Evolutionary conservation across 2,329 filamentous ascomycete species (phyloP).

Genomic region (Falciphora oryzae): DNA sequence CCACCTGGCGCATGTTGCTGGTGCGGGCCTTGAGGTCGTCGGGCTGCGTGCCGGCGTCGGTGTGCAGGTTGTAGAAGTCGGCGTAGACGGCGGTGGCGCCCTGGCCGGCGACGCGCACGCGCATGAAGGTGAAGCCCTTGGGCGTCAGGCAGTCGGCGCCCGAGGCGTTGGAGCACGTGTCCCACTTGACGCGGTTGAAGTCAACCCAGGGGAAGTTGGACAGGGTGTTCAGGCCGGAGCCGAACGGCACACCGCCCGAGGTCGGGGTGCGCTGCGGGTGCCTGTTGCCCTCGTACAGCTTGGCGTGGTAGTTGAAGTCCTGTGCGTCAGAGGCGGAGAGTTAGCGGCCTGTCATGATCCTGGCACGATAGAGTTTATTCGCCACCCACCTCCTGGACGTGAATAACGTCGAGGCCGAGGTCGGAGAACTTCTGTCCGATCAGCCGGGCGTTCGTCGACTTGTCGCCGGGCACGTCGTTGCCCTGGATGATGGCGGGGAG

Average conservation of each 20-base stretch:
- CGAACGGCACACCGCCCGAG: conserved; percentile 58
- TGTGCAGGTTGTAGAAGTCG: conserved; percentile 62
- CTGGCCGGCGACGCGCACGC: conserved; percentile 39
- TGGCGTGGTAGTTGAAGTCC: conserved; percentile 64
- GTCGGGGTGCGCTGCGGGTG: conserved; percentile 58
- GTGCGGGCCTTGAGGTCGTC: conserved; percentile 51
- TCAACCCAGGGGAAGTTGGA: conserved; percentile 52
- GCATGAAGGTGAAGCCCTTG: conserved; percentile 66
- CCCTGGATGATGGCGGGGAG: conserved; percentile 49
- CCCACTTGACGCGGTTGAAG: conserved; percentile 54
- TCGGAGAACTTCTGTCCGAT: conserved; percentile 53
- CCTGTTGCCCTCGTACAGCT: conserved; percentile 54
- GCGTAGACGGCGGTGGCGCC: conserved; percentile 40
- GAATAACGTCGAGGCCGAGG: conserved; percentile 55
- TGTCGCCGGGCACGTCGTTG: conserved; percentile 58
- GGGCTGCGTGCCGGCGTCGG: conserved; percentile 51
- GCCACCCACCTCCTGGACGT: conserved; percentile 52
- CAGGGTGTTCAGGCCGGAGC: conserved; percentile 59
- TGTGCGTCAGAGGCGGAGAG: not conserved
- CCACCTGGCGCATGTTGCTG: conserved; percentile 54
- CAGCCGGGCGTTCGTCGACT: conserved; percentile 47
- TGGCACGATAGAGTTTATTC: not conserved
- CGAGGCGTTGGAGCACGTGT: conserved; percentile 48
- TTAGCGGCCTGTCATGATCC: not conserved
- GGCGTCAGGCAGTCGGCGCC: conserved; percentile 59